Base-by-base conservation (phyloP, 148 eudicot genomes). In the Chenopodium formosanum region DNA sequence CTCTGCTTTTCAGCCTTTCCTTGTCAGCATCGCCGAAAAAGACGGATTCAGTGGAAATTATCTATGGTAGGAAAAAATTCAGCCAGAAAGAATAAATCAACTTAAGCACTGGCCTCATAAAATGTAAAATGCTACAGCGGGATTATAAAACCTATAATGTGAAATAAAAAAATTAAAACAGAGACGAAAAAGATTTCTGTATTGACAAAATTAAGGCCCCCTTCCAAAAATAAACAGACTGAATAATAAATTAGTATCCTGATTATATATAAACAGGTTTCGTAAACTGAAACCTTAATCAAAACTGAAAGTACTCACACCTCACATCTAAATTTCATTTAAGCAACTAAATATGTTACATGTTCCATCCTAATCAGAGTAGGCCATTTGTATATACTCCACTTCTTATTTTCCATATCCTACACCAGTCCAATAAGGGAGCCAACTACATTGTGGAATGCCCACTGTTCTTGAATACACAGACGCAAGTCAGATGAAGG, bases 11-110 rank as follows among this genome's bases (percentile, higher is more conserved):
- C 86, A 89, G 88, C 91, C 89, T 82, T 87, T 89, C 80, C 87
- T 84, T 88, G 84, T 86, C 88, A 89, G 89, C 93, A 85, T 88
- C 93, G 80, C 88, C 88, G 88, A 83, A 83, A 89, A 89, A 84
- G 90, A 85, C 85, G 85, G 83, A 87, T 89, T 77, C 90, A 85
- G 81, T 85, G 85, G 88, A 86, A 88, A 83, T 85, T 79, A 90
- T 90, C 92, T 89, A 90, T 85, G 84, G 84, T 89, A 78, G 83
- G 73, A 77, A 84, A 84, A 90, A 88, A 83, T 77, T 81, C 88
- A 88, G 85, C 85, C 85, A 88, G 84, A 80, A 83, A 85, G 32
- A 79, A 76, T 76, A 86, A 56, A 89, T 85, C 77, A 89, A 90
- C 89, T 86, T 85, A 66, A 73, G 87, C 79, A 71, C 82, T 73